Evolutionary conservation across 2,329 filamentous ascomycete species (phyloP), one percentile per base, ranked within the genome.

Genomic region (Microcyclosporella mali): DNA sequence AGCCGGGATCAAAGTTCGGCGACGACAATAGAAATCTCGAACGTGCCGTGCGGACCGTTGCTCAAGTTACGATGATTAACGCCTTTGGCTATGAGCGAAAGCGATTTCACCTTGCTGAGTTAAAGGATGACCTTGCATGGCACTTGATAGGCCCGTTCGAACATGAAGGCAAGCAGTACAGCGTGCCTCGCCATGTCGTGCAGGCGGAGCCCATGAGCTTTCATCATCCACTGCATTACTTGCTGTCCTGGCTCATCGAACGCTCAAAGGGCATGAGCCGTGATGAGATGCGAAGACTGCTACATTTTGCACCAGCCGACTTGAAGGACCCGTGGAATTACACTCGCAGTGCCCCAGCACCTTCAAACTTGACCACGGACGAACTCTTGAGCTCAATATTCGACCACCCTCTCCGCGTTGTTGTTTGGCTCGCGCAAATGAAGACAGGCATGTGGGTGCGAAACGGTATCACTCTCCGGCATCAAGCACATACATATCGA

Each of bases 391-490:
- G 49, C 37, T 55, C 50, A 10, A 79, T 88, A 39, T 95, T 98
- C 58, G 92, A 98, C 63, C 95, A 87, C 57, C 90, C 94, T 1
- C 72, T 98, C 3, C 79, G 94, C 40, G 89, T 97, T 1, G 95
- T 88, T 62, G 88, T 88, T 15, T 98, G 92, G 92, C 73, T 98
- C 25, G 86, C 92, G 4, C 94, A 98, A 69, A 97, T 98, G 81
- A 95, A 94, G 64, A 88, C 90, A 14, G 87, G 88, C 39, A 94
- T 97, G 82, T 98, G 94, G 92, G 90, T 98, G 50, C 82, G 92
- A 43, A 98, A 98, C 61, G 92, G 92, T 2, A 88, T 98, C 60
- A 97, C 90, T 57, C 76, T 98, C 39, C 81, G 90, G 30, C 92
- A 98, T 63, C 92, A 98, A 66, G 92, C 94, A 62, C 85, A 85